Base-by-base conservation (phyloP, 257 asterid species). In the Rehmannia glutinosa region DNA sequence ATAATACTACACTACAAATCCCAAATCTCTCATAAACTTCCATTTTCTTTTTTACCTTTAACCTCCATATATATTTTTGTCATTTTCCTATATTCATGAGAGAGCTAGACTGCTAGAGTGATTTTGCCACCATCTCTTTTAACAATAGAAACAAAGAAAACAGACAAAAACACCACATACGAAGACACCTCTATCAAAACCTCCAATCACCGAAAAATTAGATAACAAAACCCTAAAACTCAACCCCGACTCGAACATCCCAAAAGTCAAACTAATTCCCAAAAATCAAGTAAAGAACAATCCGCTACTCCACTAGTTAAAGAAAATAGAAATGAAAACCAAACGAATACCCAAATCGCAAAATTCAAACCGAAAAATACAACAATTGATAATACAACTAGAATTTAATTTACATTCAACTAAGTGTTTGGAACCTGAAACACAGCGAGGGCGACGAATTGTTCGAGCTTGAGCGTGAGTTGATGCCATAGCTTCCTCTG, bases 401-500 rank as follows among this genome's bases (percentile, higher is more conserved):
- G 62, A 75, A 35, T n/a, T 17, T 15, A 50, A 68, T 45, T 7
- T 16, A 15, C 27, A 59, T 17, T 68, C 27, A 68, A 2, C 21
- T 8, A 17, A 35, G 68, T 32, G 55, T 6, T 54, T 28, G 1
- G 65, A 13, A 91, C 99, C 99, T 90, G 97, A 79, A 93, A 87
- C 7, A 81, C 87, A 21, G 96, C 77, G 49, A 88, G 97, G 52
- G 99, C 86, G 4, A 91, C 88, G 85, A 94, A 94, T 66, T 94
- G 89, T 65, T 94, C 99, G 88, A 90, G 99, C 87, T 91, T 88
- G 62, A 82, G 91, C 20, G 96, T 81, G 71, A 91, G 99, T 81
- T 94, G 97, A 56, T 94, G 97, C 99, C 99, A 91, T 16, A 91
- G 92, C 87, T 94, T 94, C 35, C 86, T 89, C 81, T 90, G 95